phyloP scores from a whole-genome alignment of 2,329 filamentous ascomycete genomes.

The Neurospora sp. region DNA sequence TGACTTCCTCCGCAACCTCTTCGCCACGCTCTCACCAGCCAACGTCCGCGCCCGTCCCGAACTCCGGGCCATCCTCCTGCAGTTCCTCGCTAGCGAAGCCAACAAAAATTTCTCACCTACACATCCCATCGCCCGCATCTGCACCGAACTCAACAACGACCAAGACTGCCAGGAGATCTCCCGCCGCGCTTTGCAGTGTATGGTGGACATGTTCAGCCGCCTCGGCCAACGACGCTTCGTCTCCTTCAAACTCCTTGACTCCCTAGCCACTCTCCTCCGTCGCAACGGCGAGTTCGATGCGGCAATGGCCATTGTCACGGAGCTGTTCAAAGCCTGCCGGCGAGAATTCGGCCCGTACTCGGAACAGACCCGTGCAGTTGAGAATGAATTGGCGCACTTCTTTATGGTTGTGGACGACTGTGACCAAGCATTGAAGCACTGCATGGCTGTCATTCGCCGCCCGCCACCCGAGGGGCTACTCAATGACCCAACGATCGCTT shows the following conservation, averaged over 20 bases:
- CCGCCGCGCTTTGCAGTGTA: slow-evolving; percentile 16
- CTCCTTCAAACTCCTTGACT: slow-evolving; percentile 19
- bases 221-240: slow-evolving; percentile 14
- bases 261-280: slow-evolving; percentile 16
- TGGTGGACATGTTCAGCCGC: slow-evolving; percentile 18
- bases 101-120: slow-evolving; percentile 13
- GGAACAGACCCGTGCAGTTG: slow-evolving; percentile 13
- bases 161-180: slow-evolving; percentile 18
- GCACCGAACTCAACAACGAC: slow-evolving; percentile 13
- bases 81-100: slow-evolving; percentile 15
- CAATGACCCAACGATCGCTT: slow-evolving; percentile 2
- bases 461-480: slow-evolving; percentile 3
- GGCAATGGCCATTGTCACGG: slow-evolving; percentile 14
- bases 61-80: slow-evolving; percentile 15
- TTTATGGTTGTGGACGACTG: slow-evolving; percentile 15
- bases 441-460: slow-evolving; percentile 16
- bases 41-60: slow-evolving; percentile 18
- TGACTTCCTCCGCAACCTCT: slow-evolving; percentile 18
- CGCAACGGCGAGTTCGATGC: slow-evolving; percentile 17
- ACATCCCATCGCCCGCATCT: slow-evolving; percentile 17
- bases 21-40: slow-evolving; percentile 17
- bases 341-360: slow-evolving; percentile 14
- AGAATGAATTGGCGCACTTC: slow-evolving; percentile 18
- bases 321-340: slow-evolving; percentile 14
- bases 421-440: slow-evolving; percentile 15